Evolutionary conservation across 805 yeast genomes (phyloP), one percentile per base, ranked within the genome.

Genomic region (Grigorovia humatica): DNA sequence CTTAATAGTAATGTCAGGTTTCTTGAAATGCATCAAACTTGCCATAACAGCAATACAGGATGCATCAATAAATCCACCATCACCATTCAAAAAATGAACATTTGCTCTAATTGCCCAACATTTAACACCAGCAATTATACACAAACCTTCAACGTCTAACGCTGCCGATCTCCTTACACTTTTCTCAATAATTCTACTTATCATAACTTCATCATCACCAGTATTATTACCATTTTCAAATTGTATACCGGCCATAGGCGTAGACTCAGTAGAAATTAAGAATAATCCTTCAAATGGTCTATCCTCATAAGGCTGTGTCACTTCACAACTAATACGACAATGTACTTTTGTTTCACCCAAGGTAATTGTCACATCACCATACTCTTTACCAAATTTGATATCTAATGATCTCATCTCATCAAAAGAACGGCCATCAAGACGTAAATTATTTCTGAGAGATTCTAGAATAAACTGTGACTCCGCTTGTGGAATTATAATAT

Each of bases 81-180:
- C 99, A 62, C 81, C 88, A 64, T 89, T 85, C 52, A 93, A 69
- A 60, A 87, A 86, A 62, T 89, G 95, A 17, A 93, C 80, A 63
- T 90, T 97, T 0, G 95, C 97, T 52, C 95, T 77, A 12, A 93
- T 74, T 51, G 82, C 76, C 99, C 99, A 93, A 63, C 95, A 89
- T 57, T 88, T 83, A 50, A 81, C 77, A 1, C 97, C 98, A 0
- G 96, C 95, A 20, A 86, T 79, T 46, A 93, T 88, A 70, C 98
- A 91, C 46, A 93, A 70, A 48, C 88, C 80, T 66, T 93, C 99
- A 44, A 91, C 75, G 68, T 93, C 99, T 46, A 93, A 70, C 0
- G 98, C 96, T 55, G 86, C 86, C 1, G 96, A 85, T 63, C 96
- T 76, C 62, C 96, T 78, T 47, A 93, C 83, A 1, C 97, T 90